Evolutionary conservation across 129 eudicot species (phyloP).

Genomic region (Tanacetum coccineum): DNA sequence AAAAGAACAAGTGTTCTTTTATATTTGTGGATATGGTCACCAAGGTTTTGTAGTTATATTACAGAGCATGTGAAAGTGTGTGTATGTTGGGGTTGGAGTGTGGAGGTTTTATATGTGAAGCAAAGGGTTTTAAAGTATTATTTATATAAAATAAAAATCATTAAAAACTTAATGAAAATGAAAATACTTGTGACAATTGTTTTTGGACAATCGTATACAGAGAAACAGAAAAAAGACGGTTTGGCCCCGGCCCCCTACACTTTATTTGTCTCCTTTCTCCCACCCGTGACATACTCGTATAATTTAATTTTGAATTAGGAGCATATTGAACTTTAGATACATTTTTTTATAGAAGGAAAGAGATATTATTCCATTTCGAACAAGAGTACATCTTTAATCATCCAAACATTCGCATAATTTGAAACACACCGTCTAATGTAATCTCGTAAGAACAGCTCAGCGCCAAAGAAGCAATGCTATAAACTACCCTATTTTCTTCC

Average conservation of each 20-base stretch:
- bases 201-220: background rate
- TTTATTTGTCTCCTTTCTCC: conserved; percentile 12
- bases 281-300: conserved; percentile 16
- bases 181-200: background rate
- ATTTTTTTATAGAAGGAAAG: too few species aligned
- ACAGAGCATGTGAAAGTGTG: conserved; percentile 2
- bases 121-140: background rate
- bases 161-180: background rate
- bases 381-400: too few species aligned
- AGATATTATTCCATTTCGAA: too few species aligned
- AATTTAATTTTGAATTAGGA: background rate
- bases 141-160: background rate
- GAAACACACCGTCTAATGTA: too few species aligned
- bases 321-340: too few species aligned
- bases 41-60: background rate
- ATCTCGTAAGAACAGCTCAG: too few species aligned
- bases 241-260: conserved; percentile 5
- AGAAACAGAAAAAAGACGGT: background rate
- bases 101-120: conserved; percentile 27
- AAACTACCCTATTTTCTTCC: too few species aligned
- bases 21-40: background rate
- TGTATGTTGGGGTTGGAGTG: conserved; percentile 1
- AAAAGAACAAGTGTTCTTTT: background rate
- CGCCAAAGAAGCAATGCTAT: too few species aligned
- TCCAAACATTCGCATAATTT: too few species aligned